Conservation (phyloP, 1,284 basidiomycete genomes). For the Ceratobasidium theobromae region DNA sequence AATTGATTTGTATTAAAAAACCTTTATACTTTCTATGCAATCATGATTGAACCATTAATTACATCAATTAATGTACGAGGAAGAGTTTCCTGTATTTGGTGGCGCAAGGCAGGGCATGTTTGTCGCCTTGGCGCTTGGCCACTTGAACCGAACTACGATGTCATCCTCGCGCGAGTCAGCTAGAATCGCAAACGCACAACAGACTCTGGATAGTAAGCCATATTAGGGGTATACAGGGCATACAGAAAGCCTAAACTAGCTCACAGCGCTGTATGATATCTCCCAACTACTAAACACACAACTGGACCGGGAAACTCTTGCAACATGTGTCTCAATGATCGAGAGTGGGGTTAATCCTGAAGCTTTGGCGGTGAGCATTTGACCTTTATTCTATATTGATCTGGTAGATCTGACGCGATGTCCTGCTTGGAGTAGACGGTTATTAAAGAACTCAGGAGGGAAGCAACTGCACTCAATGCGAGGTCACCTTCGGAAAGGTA, state of each 20-base stretch:
- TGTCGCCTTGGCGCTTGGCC: neutral
- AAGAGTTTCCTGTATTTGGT: no score
- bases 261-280: constrained; percentile 77
- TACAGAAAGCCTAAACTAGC: neutral
- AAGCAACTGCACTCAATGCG: constrained; percentile 25
- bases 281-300: constrained; percentile 80
- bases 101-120: neutral
- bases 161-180: constrained; percentile 19
- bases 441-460: constrained; percentile 32
- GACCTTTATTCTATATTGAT: neutral
- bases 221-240: neutral
- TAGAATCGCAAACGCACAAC: constrained; percentile 68
- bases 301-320: constrained; percentile 78
- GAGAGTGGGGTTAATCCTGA: constrained; percentile 86
- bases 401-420: neutral
- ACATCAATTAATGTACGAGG: no score
- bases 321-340: constrained; percentile 79
- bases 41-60: neutral
- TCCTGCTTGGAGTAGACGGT: constrained; percentile 22
- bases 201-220: constrained; percentile 73
- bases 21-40: neutral
- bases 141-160: constrained; percentile 3
- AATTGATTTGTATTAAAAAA: neutral
- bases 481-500: neutral
- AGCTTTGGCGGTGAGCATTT: constrained; percentile 78